A percentile compares a stretch with the other conserved stretches of the same genome.
phyloP scores from a whole-genome alignment of 2,329 filamentous ascomycete species.

The Pyrenophora seminiperda region DNA sequence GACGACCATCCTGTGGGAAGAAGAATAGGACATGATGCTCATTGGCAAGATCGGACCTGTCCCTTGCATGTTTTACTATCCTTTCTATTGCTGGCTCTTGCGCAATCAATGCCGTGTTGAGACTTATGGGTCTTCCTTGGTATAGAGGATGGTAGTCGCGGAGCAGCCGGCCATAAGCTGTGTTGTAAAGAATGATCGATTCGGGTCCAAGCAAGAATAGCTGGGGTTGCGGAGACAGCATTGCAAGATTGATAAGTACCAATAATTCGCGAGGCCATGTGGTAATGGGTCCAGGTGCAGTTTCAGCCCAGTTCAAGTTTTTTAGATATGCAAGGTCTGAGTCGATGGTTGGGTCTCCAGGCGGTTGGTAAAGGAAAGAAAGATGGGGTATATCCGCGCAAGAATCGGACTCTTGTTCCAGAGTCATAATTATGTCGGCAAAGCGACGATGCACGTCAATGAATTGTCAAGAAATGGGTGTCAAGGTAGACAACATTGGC shows the following conservation, averaged over 20 bases:
- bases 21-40: not conserved
- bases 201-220: conserved; percentile 4
- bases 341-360: conserved; percentile 5
- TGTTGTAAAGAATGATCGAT: conserved; percentile 5
- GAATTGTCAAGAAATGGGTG: not conserved
- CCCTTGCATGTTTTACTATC: not conserved
- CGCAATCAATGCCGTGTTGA: conserved; percentile 4
- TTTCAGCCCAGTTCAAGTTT: conserved; percentile 4
- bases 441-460: not conserved
- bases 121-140: conserved; percentile 1
- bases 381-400: conserved; percentile 1
- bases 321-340: conserved; percentile 3
- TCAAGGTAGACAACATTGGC: not conserved
- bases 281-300: conserved; percentile 1
- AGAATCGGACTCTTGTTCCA: not conserved
- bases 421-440: not conserved
- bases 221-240: conserved; percentile 5
- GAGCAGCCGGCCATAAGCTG: conserved; percentile 4
- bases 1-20: conserved; percentile 1
- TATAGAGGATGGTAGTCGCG: conserved; percentile 5
- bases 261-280: conserved; percentile 7
- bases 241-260: conserved; percentile 4
- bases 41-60: not conserved
- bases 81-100: not conserved
- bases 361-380: conserved; percentile 2